Conservation (phyloP, 2,329 filamentous ascomycete genomes). For the Lanzia echinophila region DNA sequence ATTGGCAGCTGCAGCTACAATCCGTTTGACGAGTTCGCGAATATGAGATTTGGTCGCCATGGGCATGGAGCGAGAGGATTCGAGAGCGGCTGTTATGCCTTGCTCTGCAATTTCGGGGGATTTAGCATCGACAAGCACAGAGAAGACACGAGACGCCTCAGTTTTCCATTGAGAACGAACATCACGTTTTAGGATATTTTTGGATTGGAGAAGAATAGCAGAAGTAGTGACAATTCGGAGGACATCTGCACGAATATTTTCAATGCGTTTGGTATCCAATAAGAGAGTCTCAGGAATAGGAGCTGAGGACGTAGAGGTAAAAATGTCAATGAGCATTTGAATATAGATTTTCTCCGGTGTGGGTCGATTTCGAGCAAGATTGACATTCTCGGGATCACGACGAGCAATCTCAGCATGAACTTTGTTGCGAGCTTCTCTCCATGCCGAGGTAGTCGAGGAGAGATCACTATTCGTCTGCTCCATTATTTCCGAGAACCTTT, state of each 20-base stretch:
- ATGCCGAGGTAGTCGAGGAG: conserved; percentile 56
- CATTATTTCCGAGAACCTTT: conserved; percentile 62
- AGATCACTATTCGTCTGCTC: conserved; percentile 47
- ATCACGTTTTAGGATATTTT: conserved; percentile 76
- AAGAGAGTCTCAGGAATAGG: conserved; percentile 67
- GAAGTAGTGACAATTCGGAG: conserved; percentile 65
- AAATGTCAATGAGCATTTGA: conserved; percentile 68
- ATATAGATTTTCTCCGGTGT: conserved; percentile 66
- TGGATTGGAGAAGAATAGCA: conserved; percentile 70
- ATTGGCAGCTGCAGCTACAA: conserved; percentile 34
- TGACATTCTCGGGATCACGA: conserved; percentile 62
- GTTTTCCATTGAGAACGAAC: conserved; percentile 71
- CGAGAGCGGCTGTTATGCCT: conserved; percentile 55
- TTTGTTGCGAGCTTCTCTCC: conserved; percentile 57
- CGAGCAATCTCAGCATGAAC: conserved; percentile 59
- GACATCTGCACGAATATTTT: conserved; percentile 48
- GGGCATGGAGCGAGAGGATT: conserved; percentile 58
- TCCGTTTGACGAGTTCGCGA: conserved; percentile 50
- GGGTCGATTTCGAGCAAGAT: conserved; percentile 54
- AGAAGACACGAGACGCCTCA: conserved; percentile 64
- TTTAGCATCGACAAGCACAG: conserved; percentile 55
- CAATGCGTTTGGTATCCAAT: conserved; percentile 60
- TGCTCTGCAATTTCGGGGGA: conserved; percentile 44
- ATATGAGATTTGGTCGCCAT: conserved; percentile 54
- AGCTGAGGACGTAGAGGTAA: conserved; percentile 55